These are phyloP conservation scores for Toxicodendron radicans DNA, from an alignment of 345 rosid genomes.

Conservation along the genomic window DNA sequence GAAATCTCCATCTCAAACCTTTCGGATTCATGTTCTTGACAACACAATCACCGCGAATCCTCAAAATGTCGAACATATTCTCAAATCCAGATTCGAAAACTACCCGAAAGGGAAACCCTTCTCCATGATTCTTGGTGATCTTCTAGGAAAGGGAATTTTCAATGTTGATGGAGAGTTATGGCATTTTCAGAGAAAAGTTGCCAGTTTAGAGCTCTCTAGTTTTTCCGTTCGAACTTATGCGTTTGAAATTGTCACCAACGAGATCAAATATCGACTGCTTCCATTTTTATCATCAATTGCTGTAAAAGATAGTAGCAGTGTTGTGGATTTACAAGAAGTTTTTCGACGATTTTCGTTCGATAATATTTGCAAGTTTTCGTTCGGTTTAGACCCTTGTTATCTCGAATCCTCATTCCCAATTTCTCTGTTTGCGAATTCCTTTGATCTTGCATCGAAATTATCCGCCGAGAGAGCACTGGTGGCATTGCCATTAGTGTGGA, in stretches of 20 bases:
- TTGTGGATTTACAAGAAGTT: conserved; percentile 62
- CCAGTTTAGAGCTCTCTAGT: conserved; percentile 51
- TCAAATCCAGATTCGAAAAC: conserved; percentile 43
- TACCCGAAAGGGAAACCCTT: conserved; percentile 57
- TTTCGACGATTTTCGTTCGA: conserved; percentile 64
- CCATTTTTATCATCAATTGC: conserved; percentile 33
- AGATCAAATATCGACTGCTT: conserved; percentile 43
- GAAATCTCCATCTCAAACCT: conserved; percentile 37
- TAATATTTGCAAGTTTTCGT: conserved; percentile 60
- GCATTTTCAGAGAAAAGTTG: conserved; percentile 59
- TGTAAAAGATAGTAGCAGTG: conserved; percentile 1
- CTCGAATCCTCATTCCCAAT: conserved; percentile 46
- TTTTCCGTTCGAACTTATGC: conserved; percentile 40
- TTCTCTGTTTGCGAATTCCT: conserved; percentile 44
- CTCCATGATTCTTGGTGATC: conserved; percentile 43
- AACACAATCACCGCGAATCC: conserved; percentile 47
- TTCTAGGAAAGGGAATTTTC: conserved; percentile 61
- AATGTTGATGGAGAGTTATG: conserved; percentile 61
- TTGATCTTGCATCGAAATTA: conserved; percentile 56
- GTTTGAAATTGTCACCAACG: conserved; percentile 34
- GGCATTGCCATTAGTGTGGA: conserved; percentile 54
- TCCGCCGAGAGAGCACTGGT: conserved; percentile 49
- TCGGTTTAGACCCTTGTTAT: conserved; percentile 66
- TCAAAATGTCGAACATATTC: conserved; percentile 41
- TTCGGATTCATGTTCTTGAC: conserved; percentile 38